Conservation (phyloP, 2,329 filamentous ascomycete species). For the Aspergillus neoniger region DNA sequence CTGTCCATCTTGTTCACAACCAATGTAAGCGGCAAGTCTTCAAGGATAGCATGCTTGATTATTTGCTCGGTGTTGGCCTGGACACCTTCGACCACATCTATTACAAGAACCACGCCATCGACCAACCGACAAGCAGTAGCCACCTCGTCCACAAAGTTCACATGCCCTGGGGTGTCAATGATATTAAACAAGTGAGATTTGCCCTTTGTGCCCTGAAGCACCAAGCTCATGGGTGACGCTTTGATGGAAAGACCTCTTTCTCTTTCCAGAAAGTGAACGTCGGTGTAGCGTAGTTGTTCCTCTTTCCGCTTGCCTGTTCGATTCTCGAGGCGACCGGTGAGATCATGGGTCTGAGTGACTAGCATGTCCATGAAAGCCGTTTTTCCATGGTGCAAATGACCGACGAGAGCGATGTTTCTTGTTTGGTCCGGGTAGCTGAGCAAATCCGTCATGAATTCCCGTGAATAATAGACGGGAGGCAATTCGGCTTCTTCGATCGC, state of each 20-base stretch:
- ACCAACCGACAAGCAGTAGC: slow-evolving; percentile 82
- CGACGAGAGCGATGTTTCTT: slow-evolving; percentile 86
- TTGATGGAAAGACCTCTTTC: slow-evolving; percentile 92
- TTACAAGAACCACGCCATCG: slow-evolving; percentile 88
- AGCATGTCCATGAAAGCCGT: slow-evolving; percentile 98
- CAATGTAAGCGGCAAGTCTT: slow-evolving; percentile 83
- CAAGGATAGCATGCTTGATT: slow-evolving; percentile 90
- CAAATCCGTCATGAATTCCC: slow-evolving; percentile 90
- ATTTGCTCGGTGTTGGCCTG: slow-evolving; percentile 96
- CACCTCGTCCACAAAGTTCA: slow-evolving; percentile 98
- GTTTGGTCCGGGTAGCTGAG: slow-evolving; percentile 96
- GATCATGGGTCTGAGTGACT: slow-evolving; percentile 90
- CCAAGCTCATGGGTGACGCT: slow-evolving; percentile 88
- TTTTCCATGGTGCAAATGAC: slow-evolving; percentile 96
- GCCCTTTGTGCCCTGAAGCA: slow-evolving; percentile 82
- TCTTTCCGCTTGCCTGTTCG: slow-evolving; percentile 79
- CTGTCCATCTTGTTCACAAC: slow-evolving; percentile 98
- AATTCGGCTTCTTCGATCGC: slow-evolving; percentile 89
- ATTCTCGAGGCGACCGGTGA: slow-evolving; percentile 75
- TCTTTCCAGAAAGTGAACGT: slow-evolving; percentile 84
- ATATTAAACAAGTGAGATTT: slow-evolving; percentile 97
- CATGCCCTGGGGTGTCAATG: slow-evolving; percentile 93
- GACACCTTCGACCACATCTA: slow-evolving; percentile 98
- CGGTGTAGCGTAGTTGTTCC: slow-evolving; percentile 92
- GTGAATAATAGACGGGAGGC: slow-evolving; percentile 82